phyloP scores from a whole-genome alignment of 106 monocot species.

The Alisma plantagoaquatica region DNA sequence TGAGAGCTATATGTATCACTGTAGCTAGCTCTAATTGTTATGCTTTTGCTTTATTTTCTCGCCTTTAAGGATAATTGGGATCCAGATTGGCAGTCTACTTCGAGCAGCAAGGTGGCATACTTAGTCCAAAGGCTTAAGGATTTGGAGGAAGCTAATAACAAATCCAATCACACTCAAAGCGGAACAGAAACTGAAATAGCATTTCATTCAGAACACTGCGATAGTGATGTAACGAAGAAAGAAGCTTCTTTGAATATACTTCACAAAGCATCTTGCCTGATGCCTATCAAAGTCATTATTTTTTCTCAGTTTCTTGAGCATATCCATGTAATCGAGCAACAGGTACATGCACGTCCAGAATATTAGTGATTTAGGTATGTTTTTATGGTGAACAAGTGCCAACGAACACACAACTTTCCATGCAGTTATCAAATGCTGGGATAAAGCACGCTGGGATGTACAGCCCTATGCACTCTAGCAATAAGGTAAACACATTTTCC shows the following conservation, averaged over 20 bases:
- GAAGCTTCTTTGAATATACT: too few relatives aligned
- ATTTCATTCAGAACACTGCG: too few relatives aligned
- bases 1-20: too few relatives aligned
- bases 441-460: constrained; percentile 80
- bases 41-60: too few relatives aligned
- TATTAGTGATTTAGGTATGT: too few relatives aligned
- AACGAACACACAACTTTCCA: too few relatives aligned
- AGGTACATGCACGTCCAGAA: constrained; percentile 62
- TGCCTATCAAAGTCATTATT: constrained; percentile 81
- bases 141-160: constrained; percentile 43
- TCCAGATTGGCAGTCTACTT: constrained; percentile 96
- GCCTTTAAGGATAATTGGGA: constrained; percentile 98
- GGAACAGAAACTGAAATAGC: too few relatives aligned
- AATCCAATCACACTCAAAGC: too few relatives aligned
- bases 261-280: too few relatives aligned
- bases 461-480: constrained; percentile 69
- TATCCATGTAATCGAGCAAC: constrained; percentile 94
- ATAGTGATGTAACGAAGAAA: too few relatives aligned
- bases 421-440: constrained; percentile 66
- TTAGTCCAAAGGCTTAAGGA: constrained; percentile 59
- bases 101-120: constrained; percentile 94
- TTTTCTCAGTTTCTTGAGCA: constrained; percentile 99
- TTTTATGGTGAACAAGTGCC: too few relatives aligned
- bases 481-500: constrained; percentile 46
- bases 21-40: too few relatives aligned